Conservation (phyloP, 805 yeast species). For the Candida koratica region DNA sequence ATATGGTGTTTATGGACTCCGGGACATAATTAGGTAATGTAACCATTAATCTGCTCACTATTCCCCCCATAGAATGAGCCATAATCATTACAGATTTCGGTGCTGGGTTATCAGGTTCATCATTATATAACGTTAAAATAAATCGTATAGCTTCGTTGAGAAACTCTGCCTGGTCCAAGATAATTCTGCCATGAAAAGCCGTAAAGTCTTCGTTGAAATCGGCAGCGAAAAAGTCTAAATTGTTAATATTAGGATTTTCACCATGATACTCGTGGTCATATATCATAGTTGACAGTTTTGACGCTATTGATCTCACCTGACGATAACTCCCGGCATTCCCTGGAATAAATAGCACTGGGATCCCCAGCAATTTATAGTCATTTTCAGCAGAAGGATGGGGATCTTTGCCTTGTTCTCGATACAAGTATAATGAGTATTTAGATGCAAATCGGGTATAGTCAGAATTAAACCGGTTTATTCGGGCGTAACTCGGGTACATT, state of each 20-base stretch:
- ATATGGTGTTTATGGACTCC: conserved; percentile 73
- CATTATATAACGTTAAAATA: conserved; percentile 64
- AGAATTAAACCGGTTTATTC: conserved; percentile 68
- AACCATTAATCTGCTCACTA: conserved; percentile 82
- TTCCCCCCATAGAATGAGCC: conserved; percentile 98
- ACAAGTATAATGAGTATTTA: conserved; percentile 80
- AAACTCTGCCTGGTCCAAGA: conserved; percentile 91
- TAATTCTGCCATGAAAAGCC: conserved; percentile 91
- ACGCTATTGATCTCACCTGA: conserved; percentile 90
- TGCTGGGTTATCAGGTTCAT: conserved; percentile 39
- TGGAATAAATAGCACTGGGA: conserved; percentile 90
- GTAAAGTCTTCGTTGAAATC: conserved; percentile 95
- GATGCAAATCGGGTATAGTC: conserved; percentile 65
- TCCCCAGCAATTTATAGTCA: conserved; percentile 49
- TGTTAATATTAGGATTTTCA: conserved; percentile 32
- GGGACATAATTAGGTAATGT: conserved; percentile 71
- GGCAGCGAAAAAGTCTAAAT: conserved; percentile 82
- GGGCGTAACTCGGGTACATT: conserved; percentile 84
- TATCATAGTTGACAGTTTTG: conserved; percentile 62
- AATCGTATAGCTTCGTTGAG: conserved; percentile 81
- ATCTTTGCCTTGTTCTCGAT: conserved; percentile 78
- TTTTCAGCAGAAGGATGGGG: conserved; percentile 42
- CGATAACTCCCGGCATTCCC: conserved; percentile 95
- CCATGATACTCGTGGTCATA: conserved; percentile 31
- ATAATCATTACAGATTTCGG: conserved; percentile 64